phyloP scores from a whole-genome alignment of 805 yeast genomes.

The Komagataella pastoris region DNA sequence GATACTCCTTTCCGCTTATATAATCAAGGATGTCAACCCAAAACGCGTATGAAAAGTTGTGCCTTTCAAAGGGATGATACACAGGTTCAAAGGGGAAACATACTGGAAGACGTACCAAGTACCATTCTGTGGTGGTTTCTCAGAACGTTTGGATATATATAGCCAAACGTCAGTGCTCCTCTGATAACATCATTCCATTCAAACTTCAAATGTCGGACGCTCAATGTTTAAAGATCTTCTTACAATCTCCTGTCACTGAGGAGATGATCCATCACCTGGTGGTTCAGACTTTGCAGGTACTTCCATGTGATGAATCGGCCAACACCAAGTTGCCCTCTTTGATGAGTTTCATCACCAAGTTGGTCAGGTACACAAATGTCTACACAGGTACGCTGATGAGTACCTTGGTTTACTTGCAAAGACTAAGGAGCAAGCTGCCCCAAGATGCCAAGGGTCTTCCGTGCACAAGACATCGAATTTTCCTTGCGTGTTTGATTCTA shows the following conservation, averaged over 20 bases:
- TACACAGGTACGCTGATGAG: constrained; percentile 69
- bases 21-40: background rate
- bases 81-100: background rate
- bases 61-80: background rate
- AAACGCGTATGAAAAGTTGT: background rate
- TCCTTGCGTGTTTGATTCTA: constrained; percentile 60
- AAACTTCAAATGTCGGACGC: constrained; percentile 24
- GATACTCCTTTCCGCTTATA: background rate
- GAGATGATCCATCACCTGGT: constrained; percentile 65
- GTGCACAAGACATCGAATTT: constrained; percentile 68
- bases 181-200: background rate
- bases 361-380: constrained; percentile 68
- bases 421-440: constrained; percentile 49
- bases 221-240: constrained; percentile 45
- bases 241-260: constrained; percentile 57
- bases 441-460: constrained; percentile 64
- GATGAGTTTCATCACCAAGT: constrained; percentile 58
- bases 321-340: constrained; percentile 45
- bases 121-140: background rate
- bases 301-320: constrained; percentile 36
- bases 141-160: background rate
- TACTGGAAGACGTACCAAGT: background rate
- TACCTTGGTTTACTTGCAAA: constrained; percentile 54
- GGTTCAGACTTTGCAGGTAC: constrained; percentile 49
- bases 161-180: background rate